These are phyloP conservation scores for Talaromyces liani DNA, from an alignment of 495 filamentous ascomycete genomes.

Conservation along the genomic window DNA sequence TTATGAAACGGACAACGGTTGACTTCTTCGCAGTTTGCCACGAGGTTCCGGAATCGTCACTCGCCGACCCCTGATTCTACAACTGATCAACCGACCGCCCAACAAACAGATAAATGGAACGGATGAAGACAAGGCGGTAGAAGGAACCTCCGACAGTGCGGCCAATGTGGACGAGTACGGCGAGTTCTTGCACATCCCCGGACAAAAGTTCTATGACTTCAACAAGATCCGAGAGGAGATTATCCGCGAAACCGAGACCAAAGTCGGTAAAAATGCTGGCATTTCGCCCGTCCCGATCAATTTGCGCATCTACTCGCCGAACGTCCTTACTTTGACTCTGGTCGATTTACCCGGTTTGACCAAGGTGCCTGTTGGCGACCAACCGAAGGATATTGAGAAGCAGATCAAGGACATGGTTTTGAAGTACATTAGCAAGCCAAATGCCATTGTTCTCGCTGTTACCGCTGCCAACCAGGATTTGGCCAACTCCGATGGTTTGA, in stretches of 20 bases:
- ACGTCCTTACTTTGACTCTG: slow-evolving; percentile 93
- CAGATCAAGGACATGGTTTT: slow-evolving; percentile 98
- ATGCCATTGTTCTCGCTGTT: slow-evolving; percentile 95
- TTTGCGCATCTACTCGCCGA: slow-evolving; percentile 94
- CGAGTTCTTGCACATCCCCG: slow-evolving; percentile 97
- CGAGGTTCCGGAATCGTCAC: slow-evolving; percentile 98
- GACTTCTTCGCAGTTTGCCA: slow-evolving; percentile 59
- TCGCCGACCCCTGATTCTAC: slow-evolving; percentile 88
- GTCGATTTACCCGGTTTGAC: slow-evolving; percentile 97
- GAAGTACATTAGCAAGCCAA: slow-evolving; percentile 96
- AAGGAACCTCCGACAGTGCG: slow-evolving; percentile 68
- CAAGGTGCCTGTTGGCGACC: slow-evolving; percentile 96
- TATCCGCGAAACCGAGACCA: slow-evolving; percentile 89
- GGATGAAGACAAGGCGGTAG: slow-evolving; percentile 47
- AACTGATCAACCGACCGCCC: slow-evolving; percentile 85
- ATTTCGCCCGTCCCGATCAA: slow-evolving; percentile 97
- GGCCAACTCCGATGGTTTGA: slow-evolving; percentile 96
- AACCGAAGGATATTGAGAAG: slow-evolving; percentile 95
- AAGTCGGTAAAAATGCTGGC: slow-evolving; percentile 92
- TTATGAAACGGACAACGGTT: slow-evolving; percentile 9
- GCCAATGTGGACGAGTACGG: slow-evolving; percentile 95
- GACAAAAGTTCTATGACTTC: slow-evolving; percentile 98
- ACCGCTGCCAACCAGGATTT: slow-evolving; percentile 96
- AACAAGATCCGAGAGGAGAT: slow-evolving; percentile 99
- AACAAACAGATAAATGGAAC: slow-evolving; percentile 66